phyloP scores from a whole-genome alignment of 192 early-diverging fungal species.

The Pilaira anomala region DNA sequence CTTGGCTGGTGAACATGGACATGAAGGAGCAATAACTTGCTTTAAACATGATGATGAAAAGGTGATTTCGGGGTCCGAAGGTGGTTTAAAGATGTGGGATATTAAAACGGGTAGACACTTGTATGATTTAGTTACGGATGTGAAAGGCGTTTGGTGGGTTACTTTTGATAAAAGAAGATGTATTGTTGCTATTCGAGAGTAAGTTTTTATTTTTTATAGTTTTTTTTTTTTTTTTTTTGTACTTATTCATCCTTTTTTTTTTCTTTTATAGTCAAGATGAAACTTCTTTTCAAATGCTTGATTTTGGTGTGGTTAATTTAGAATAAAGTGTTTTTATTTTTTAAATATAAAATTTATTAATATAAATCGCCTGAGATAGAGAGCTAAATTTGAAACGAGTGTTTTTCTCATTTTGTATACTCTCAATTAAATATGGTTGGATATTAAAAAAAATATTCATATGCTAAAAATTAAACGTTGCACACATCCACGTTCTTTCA shows the following conservation, averaged over 20 bases:
- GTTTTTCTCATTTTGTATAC: no score
- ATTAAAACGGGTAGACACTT: conserved; percentile 78
- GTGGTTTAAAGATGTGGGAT: conserved; percentile 95
- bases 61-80: conserved; percentile 93
- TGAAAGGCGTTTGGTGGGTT: conserved; percentile 91
- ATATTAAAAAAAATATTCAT: no score
- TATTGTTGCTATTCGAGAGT: conserved; percentile 71
- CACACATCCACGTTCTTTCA: no score
- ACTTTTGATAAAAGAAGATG: conserved; percentile 85
- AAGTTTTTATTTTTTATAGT: not conserved
- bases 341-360: no score
- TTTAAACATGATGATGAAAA: conserved; percentile 95
- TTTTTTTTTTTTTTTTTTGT: not conserved
- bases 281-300: conserved; percentile 83
- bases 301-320: conserved; percentile 56
- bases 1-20: conserved; percentile 53
- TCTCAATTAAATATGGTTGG: no score
- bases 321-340: no score
- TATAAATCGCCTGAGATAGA: no score
- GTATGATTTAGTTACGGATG: conserved; percentile 74
- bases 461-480: no score
- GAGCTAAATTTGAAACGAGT: no score
- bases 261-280: conserved; percentile 27
- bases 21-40: conserved; percentile 89
- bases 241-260: not conserved